Evolutionary conservation across 176 grass and related monocot species (phyloP), one percentile per base, ranked within the genome.

Genomic region (Melocanna baccifera): DNA sequence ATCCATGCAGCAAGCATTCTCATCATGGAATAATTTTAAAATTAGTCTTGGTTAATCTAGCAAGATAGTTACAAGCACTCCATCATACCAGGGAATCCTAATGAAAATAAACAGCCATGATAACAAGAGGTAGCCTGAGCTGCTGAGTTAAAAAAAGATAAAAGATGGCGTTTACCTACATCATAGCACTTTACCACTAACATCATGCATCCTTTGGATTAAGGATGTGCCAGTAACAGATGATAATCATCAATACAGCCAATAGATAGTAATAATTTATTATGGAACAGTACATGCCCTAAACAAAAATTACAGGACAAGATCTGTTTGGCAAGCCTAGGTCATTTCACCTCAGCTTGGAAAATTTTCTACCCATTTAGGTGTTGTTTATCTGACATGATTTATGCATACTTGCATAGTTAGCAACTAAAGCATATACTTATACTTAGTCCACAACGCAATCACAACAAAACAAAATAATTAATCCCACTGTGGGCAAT

Each of bases 121-220:
- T 15, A 79, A 30, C 10, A 80, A 81, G 19, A 75, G 40, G 40
- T 75, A 30, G 51, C 40, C 5, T 75, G 32, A 86, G 71, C 41
- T 48, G 26, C 18, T 67, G 20, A 46, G 20, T 14, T 36, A 76
- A 76, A 51, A 81, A 64, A 12, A 23, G 53, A 62, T 41, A 48
- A 34, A 34, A 57, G 42, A 73, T 36, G 47, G 45, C 32, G 11
- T 59, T 34, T 23, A 18, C 22, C 69, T 47, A 9, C 7, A 19
- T 16, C 70, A 29, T 89, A 90, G 66, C 30, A 86, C 14, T 45
- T 50, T 57, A 14, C 25, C 26, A 65, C 18, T 73, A 51, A 41
- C 13, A 83, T 13, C 72, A 71, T n/a, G 65, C 47, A 73, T 32
- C 16, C 14, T 83, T 20, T 25, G 34, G 69, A 90, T 66, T 69